Base-by-base conservation (phyloP, 1,139 yeast species). In the Geotrichum bryndzae region DNA sequence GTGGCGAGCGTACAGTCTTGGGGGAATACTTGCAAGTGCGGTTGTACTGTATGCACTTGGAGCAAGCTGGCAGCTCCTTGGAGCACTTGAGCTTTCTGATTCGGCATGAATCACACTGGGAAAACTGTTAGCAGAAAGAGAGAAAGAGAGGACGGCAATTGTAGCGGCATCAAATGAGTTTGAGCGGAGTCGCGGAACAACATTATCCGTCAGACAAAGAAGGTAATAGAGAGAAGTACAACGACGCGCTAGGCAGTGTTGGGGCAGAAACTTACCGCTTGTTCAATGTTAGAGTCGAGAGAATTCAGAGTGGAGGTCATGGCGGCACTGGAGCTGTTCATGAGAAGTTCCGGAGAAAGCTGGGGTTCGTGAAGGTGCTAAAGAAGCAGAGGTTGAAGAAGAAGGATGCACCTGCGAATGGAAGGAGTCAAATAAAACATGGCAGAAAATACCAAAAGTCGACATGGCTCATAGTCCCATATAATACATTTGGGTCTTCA, bases 11-110 rank as follows among this genome's bases (percentile, higher is more conserved):
- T 38, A 87, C 86, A 1, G 87, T 82, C 65, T 88, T 79, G 13
- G 96, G 96, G 35, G 89, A 84, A 72, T 90, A 90, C 2, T 83
- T 77, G 73, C 96, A 90, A 57, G 82, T 81, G 88, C 96, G 86
- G 53, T 81, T 79, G 70, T 88, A 90, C 61, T 82, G 84, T 22
- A 80, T 74, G 75, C 96, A 90, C 71, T 89, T 89, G 56, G 86
- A 78, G 72, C 96, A 90, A 66, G 82, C 82, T 4, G 96, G 96
- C 51, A 76, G 79, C 67, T 87, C 90, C 72, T 73, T 87, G 75
- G 92, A 87, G 77, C 82, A 80, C 68, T 78, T 79, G 59, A 80
- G 73, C 69, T 81, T 81, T 59, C 82, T 73, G 56, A 77, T 72
- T 53, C 84, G 76, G 65, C 84, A 81, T 0, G 82, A 77, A 67